phyloP scores from a whole-genome alignment of 257 asterid species.

The Mentha longifolia region DNA sequence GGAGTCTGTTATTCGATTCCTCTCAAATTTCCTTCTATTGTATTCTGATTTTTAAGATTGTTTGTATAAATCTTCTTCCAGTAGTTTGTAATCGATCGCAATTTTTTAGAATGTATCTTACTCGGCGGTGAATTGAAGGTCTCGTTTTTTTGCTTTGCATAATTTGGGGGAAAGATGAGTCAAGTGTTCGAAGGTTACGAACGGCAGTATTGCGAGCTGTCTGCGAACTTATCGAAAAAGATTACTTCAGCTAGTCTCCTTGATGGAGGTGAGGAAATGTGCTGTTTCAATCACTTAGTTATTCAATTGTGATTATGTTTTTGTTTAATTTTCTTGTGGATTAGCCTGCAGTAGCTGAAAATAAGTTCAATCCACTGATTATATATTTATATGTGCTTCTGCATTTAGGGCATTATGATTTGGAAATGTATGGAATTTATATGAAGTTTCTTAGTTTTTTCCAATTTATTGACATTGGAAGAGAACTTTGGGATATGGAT shows the following conservation, averaged over 20 bases:
- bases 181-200: constrained; percentile 83
- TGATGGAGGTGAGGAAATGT: constrained; percentile 63
- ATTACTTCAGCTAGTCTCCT: constrained; percentile 57
- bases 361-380: neutral
- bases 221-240: constrained; percentile 69
- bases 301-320: neutral
- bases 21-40: neutral
- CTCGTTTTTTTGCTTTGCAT: neutral
- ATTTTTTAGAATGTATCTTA: constrained; percentile 3
- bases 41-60: neutral
- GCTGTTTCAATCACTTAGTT: neutral
- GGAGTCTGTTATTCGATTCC: neutral
- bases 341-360: neutral
- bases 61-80: neutral
- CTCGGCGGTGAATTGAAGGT: constrained; percentile 35
- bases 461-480: neutral
- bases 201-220: constrained; percentile 80
- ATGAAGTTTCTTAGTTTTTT: neutral
- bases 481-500: neutral
- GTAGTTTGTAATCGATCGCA: constrained; percentile 1
- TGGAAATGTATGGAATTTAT: constrained; percentile 1
- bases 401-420: neutral
- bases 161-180: constrained; percentile 56
- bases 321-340: neutral
- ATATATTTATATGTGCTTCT: neutral